Percentiles rank a stretch among this genome's conserved stretches.
phyloP scores from a whole-genome alignment of 495 filamentous ascomycete genomes.

The Coniosporium apollinis region DNA sequence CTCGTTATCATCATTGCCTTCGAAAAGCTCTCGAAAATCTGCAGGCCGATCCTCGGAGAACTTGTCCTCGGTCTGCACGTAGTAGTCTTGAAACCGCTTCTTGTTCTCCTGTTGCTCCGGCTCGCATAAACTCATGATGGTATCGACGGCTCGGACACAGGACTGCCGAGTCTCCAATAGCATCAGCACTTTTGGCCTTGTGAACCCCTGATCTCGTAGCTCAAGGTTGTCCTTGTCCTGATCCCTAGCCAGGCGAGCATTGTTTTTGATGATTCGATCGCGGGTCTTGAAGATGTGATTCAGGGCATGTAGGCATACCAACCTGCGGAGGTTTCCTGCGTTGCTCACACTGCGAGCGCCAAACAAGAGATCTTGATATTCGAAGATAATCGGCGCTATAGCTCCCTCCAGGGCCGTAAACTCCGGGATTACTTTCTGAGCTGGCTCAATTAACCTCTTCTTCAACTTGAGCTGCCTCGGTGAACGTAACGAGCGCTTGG shows the following conservation, averaged over 20 bases:
- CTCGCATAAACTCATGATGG: constrained; percentile 51
- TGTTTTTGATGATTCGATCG: constrained; percentile 84
- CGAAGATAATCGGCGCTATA: constrained; percentile 44
- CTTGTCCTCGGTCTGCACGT: constrained; percentile 46
- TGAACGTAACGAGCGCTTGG: too few relatives aligned
- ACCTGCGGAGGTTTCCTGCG: constrained; percentile 44
- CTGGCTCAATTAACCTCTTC: constrained; percentile 29
- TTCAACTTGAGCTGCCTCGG: constrained; percentile 44
- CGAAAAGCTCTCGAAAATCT: constrained; percentile 82
- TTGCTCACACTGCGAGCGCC: constrained; percentile 50
- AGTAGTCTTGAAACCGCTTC: constrained; percentile 76
- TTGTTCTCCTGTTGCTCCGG: constrained; percentile 90
- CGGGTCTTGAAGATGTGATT: constrained; percentile 92
- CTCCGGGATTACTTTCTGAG: constrained; percentile 14
- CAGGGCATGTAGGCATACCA: constrained; percentile 67
- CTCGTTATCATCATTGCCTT: constrained; percentile 90
- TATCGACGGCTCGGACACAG: constrained; percentile 59
- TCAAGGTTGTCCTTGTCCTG: constrained; percentile 43
- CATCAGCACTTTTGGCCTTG: constrained; percentile 80
- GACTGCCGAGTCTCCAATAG: constrained; percentile 75
- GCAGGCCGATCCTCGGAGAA: constrained; percentile 55
- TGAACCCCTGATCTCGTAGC: constrained; percentile 87
- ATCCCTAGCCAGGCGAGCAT: constrained; percentile 46
- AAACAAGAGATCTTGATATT: constrained; percentile 69
- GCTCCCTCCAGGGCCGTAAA: constrained; percentile 36